These are phyloP conservation scores for Suhomyces ambrosiae DNA, from an alignment of 1,139 yeast genomes.

Conservation along the genomic window DNA sequence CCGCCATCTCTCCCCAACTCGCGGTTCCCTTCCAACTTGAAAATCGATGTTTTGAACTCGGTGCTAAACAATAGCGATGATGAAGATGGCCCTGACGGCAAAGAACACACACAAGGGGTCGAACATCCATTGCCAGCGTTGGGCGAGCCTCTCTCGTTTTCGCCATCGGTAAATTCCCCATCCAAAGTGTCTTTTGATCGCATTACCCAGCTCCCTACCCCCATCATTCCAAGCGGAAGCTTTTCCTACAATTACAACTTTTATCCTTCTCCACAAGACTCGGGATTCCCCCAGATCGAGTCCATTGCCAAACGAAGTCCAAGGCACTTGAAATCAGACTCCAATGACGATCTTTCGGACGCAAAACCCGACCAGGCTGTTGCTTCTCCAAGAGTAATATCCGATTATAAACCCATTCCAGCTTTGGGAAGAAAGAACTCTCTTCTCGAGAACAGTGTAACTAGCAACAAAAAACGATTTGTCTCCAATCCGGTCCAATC, in stretches of 20 bases:
- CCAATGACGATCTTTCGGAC: slow-evolving; percentile 1
- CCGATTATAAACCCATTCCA: slow-evolving; percentile 37
- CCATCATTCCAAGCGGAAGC: slow-evolving; percentile 16
- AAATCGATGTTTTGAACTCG: slow-evolving; percentile 8
- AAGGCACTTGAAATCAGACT: slow-evolving; percentile 1
- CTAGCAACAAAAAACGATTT: slow-evolving; percentile 20
- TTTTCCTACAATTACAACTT: slow-evolving; percentile 12
- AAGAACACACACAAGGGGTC: too few species aligned
- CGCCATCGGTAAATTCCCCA: slow-evolving; percentile 12
- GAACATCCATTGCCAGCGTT: slow-evolving; percentile 3
- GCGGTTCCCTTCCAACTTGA: slow-evolving; percentile 9
- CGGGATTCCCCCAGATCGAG: slow-evolving; percentile 4
- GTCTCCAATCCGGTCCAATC: slow-evolving; percentile 26
- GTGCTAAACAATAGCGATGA: slow-evolving; percentile 9
- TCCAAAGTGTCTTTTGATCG: slow-evolving; percentile 16
- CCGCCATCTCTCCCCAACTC: slow-evolving; percentile 5
- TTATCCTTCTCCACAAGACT: slow-evolving; percentile 7
- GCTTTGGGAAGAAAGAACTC: slow-evolving; percentile 25
- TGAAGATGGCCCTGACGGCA: slow-evolving; percentile 1
- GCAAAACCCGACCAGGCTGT: slow-evolving; percentile 2
- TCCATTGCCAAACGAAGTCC: slow-evolving; percentile 8
- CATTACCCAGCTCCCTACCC: slow-evolving; percentile 22
- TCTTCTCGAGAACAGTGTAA: slow-evolving; percentile 18
- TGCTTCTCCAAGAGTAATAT: slow-evolving; percentile 26
- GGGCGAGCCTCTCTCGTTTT: slow-evolving; percentile 15